Base-by-base conservation (phyloP, 768 basidiomycete genomes). In the Collybiopsis confluens region DNA sequence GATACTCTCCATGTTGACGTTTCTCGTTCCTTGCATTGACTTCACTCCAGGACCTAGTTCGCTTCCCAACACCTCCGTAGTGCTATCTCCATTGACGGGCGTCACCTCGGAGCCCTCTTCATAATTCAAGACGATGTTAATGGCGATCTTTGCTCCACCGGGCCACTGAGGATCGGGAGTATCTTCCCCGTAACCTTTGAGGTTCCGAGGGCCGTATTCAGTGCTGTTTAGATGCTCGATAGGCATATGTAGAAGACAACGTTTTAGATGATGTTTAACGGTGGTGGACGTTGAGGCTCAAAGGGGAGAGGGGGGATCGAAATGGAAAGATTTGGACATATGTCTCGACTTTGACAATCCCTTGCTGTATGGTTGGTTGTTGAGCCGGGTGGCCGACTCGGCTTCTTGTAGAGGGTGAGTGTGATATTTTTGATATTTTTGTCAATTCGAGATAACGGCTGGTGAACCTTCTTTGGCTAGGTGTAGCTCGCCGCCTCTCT, bases 81-180 rank as follows among this genome's bases (percentile, higher is more conserved):
- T 26, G 16, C 47, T 45, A 21, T 54, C 30, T 27, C 53, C 53
- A 24, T 48, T 45, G 10, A 51, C 36, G 36, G 51, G 40, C 20
- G 53, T 57, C 44, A 57, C 42, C 45, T 54, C 53, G 9, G 53
- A 44, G 20, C 53, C 45, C 43, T 54, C 53, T 26, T 54, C 53
- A 18, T 48, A 46, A 35, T 54, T 54, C n/a, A 54, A 16, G 3
- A 57, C 56, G 13, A 57, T 33, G 27, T 27, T 42, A 35, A 57
- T 52, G 2, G 56, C 56, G 33, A 57, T 57, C 26, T 52, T 54
- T 18, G 56, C 56, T 7, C 45, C 38, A 20, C 45, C 45, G 28
- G 56, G 56, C 56, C 56, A 57, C 27, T 57, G 47, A 2, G 56
- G 53, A 26, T 57, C 43, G 24, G 56, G 56, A 5, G 54, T 43